Base-by-base conservation (phyloP, 2,329 filamentous ascomycete species). In the Xylaria polymorpha region DNA sequence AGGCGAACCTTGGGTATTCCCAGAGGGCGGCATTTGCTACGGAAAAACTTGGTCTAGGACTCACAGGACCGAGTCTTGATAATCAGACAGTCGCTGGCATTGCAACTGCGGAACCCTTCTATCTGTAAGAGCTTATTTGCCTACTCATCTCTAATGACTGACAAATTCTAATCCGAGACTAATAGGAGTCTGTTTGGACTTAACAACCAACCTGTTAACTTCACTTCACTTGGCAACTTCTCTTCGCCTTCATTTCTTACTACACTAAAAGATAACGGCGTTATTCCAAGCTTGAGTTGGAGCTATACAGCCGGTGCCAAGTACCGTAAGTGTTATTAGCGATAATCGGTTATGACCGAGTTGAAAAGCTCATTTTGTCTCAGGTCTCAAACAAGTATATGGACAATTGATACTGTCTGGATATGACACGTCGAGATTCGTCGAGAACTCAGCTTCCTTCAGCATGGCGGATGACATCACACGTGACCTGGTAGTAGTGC, bases 301-400 rank as follows among this genome's bases (percentile, higher is more conserved):
- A 81, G 80, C 59, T 83, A 83, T 66, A 83, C 81, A 7, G 81
- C 82, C 6, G 81, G 81, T 2, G 80, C 80, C 22, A 76, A 76
- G 56, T 83, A 83, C 64, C 80, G 81, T 75, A 73, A 72, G 79
- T 73, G 12, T 20, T 59, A 32, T 50, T 20, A 18, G 25, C 37
- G 15, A 9, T 22, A 35, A 20, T 37, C 10, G 2, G 20, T 20
- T 15, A 41, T 15, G 9, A 61, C 6, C 29, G 5, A 56, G 35
- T 18, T 51, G 25, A 48, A 66, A 18, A 61, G 2, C 25, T 50
- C 57, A 64, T n/a, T 39, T 70, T 20, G 12, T 51, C 18, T 22
- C 58, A 77, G 79, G 79, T 6, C 74, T 81, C 15, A 80, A 80
- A 66, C 74, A 79, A 66, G 79, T 80, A 7, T 79, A 80, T 61